Evolutionary conservation across 108 stramenopile genomes (phyloP), one percentile per base, ranked within the genome.

Genomic region (Skeletonema marinoi): DNA sequence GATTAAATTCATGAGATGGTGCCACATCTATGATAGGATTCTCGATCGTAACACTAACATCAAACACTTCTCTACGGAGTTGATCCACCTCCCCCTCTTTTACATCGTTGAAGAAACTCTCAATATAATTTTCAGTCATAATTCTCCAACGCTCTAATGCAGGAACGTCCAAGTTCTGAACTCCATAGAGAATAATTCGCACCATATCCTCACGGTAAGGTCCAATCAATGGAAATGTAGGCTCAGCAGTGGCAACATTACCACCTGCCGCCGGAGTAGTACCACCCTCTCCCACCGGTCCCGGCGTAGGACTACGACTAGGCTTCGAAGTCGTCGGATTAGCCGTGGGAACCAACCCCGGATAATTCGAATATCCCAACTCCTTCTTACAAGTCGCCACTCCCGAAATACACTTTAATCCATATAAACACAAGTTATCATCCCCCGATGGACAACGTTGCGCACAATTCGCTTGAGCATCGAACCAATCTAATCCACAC

Each of bases 161-260:
- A 16, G 50, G n/a, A 19, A 31, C 41, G 35, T 71, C 74, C 12
- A 75, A 58, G 25, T 29, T 19, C 6, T 32, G 9, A 58, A 82
- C 33, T 71, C 81, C 81, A 60, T 82, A 82, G 14, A 82, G 71
- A 66, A 82, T 82, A 60, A 82, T 82, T 2, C 81, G 75, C 13
- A 82, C 81, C 59, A 67, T 70, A 30, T 75, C 75, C 32, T 82
- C 70, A 5, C 35, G 63, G 61, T 66, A 76, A 6, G 81, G 81
- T 51, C 81, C 81, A 63, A 66, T 61, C 31, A 81, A 38, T 17
- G 73, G 79, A 8, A 42, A 51, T 2, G 75, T 63, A 46, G 60
- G 56, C 12, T 56, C 13, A 9, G 66, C 30, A 39, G 60, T 68
- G n/a, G 44, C 51, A 36, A 11, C 42, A 35, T 13, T 33, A 36